Evolutionary conservation across 352 stramenopile species (phyloP).

Genomic region (Phytophthora pluvialis): DNA sequence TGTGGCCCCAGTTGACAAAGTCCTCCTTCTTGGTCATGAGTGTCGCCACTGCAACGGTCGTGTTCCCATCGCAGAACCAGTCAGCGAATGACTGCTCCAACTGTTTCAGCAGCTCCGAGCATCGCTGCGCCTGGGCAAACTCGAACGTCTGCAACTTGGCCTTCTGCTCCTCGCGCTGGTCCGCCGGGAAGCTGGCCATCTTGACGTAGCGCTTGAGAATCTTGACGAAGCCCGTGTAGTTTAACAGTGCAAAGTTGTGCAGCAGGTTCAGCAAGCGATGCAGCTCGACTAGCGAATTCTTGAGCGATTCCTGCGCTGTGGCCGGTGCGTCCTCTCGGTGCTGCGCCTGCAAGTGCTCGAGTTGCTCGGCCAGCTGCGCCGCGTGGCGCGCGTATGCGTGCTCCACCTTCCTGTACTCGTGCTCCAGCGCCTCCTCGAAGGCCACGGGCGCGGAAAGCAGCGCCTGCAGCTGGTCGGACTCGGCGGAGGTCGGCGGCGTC

Average conservation of each 20-base stretch:
- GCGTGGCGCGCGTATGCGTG: constrained; percentile 90
- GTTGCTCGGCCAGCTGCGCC: constrained; percentile 80
- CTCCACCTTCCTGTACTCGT: constrained; percentile 92
- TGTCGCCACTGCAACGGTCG: constrained; percentile 71
- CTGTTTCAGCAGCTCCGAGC: constrained; percentile 52
- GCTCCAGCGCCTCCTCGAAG: constrained; percentile 87
- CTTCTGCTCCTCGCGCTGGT: constrained; percentile 51
- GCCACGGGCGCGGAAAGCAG: constrained; percentile 37
- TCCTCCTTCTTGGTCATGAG: constrained; percentile 83
- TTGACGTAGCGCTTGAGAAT: constrained; percentile 97
- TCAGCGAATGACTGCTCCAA: constrained; percentile 79
- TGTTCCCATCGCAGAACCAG: constrained; percentile 79
- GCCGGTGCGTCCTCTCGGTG: constrained; percentile 62
- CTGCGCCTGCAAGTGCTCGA: constrained; percentile 84
- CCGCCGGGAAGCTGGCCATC: constrained; percentile 42
- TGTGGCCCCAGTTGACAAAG: constrained; percentile 79
- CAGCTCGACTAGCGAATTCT: constrained; percentile 93
- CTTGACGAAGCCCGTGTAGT: constrained; percentile 98
- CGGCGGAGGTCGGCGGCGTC: constrained; percentile 15
- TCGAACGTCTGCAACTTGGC: constrained; percentile 56
- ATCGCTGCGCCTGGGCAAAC: constrained; percentile 67
- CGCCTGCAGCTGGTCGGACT: constrained; percentile 43
- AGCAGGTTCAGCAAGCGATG: constrained; percentile 94
- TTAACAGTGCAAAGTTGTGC: constrained; percentile 97
- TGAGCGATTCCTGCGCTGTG: constrained; percentile 89